Evolutionary conservation across 148 eudicot species (phyloP).

Genomic region (Silene uniflora): DNA sequence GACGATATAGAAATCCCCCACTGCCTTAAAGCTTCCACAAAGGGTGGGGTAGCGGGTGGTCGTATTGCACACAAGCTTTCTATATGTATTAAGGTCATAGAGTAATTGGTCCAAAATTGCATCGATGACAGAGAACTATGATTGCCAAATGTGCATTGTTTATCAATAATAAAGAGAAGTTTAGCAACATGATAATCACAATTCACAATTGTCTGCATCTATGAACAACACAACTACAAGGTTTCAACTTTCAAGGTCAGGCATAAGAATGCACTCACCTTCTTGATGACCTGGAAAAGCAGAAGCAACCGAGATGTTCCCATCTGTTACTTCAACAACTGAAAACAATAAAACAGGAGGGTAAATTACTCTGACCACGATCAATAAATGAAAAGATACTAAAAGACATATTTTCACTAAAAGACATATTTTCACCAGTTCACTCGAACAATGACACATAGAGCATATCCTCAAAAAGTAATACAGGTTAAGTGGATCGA

Average conservation of each 20-base stretch:
- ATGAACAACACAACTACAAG: background rate
- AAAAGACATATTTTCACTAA: background rate
- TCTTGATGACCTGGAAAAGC: conserved; percentile 77
- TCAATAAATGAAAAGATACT: background rate
- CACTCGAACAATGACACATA: background rate
- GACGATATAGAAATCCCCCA: too few relatives aligned
- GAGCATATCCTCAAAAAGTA: background rate
- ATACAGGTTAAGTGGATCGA: background rate
- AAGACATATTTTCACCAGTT: background rate
- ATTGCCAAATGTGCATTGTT: too few relatives aligned
- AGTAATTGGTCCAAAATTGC: too few relatives aligned
- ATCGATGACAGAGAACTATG: too few relatives aligned
- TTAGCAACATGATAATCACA: background rate
- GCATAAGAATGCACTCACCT: conserved; percentile 35
- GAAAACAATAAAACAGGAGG: background rate
- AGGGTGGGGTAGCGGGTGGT: too few relatives aligned
- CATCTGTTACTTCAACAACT: conserved; percentile 68
- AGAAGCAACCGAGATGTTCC: conserved; percentile 66
- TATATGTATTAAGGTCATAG: too few relatives aligned
- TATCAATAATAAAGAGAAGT: too few relatives aligned
- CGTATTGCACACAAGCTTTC: too few relatives aligned
- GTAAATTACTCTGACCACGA: background rate
- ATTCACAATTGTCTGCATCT: background rate
- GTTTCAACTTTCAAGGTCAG: too few relatives aligned
- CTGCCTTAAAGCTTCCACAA: too few relatives aligned